These are phyloP conservation scores for Gnomoniopsis smithogilvyi DNA, from an alignment of 2,329 filamentous ascomycete genomes.

Conservation along the genomic window DNA sequence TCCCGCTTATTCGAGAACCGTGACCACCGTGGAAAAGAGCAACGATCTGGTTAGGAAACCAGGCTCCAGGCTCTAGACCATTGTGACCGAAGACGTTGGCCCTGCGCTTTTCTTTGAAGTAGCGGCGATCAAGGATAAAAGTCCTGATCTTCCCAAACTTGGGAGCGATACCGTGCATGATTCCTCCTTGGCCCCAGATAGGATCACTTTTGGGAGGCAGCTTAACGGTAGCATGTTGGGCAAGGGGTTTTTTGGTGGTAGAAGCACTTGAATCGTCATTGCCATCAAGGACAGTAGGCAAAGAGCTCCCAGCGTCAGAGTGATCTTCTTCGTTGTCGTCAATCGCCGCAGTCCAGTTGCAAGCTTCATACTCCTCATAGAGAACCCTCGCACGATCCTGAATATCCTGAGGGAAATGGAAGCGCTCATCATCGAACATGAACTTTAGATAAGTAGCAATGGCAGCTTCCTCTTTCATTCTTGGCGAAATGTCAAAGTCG, in stretches of 20 bases:
- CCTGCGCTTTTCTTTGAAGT: conserved; percentile 6
- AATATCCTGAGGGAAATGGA: conserved; percentile 3
- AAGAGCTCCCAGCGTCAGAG: not conserved
- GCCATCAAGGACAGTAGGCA: not conserved
- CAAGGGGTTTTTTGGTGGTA: not conserved
- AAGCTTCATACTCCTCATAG: not conserved
- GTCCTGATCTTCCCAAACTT: not conserved
- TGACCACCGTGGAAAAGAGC: conserved; percentile 53
- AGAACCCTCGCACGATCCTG: conserved; percentile 5
- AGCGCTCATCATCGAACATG: not conserved
- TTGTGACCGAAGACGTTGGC: conserved; percentile 29
- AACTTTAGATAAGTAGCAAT: not conserved
- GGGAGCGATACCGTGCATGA: conserved; percentile 27
- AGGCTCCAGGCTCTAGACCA: conserved; percentile 35
- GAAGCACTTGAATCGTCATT: not conserved
- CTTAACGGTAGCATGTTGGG: not conserved
- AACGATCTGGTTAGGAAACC: conserved; percentile 52
- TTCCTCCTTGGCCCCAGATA: conserved; percentile 27
- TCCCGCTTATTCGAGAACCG: conserved; percentile 45
- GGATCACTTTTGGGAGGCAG: conserved; percentile 23
- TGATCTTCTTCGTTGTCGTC: not conserved
- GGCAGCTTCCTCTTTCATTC: not conserved
- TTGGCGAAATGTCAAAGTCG: not conserved
- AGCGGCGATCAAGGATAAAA: conserved; percentile 18
- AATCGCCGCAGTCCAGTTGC: not conserved